Base-by-base conservation (phyloP, 306 rosid species). In the Quercus ilex region DNA sequence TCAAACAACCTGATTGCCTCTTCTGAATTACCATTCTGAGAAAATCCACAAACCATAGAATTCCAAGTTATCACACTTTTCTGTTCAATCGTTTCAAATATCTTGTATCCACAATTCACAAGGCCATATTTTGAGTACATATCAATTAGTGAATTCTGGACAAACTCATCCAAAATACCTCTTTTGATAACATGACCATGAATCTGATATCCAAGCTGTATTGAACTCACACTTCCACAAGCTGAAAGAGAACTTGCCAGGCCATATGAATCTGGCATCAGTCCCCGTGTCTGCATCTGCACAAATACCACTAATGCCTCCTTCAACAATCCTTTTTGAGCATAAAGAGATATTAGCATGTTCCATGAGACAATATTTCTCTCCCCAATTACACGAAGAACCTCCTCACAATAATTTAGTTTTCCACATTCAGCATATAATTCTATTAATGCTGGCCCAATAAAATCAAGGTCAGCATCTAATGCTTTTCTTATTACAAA, bases 71-170 rank as follows among this genome's bases (percentile, higher is more conserved):
- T 86, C 23, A 88, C 80, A 81, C 97, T 87, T 84, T 74, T 86
- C 25, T 77, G 73, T 52, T 38, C 49, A 28, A 86, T 71, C 64
- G 59, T 77, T 13, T 87, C 83, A 74, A 94, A 94, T 81, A 94
- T 87, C 74, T 52, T 57, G 82, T 78, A 85, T 55, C 95, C 95
- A 23, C 69, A 81, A 83, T 86, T 87, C 43, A 89, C 83, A 80
- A 83, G 86, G 75, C 95, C 95, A 65, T 92, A 92, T 87, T 94
- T 94, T 20, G 92, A 89, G 84, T 94, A 92, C 99, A 94, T 90
- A 71, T 92, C 95, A 25, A 94, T 90, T 26, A 94, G 85, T 17
- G 98, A 90, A 81, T 90, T 92, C 79, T 74, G 84, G 81, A 94
- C 99, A 83, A 86, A 92, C 83, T 91, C 95, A 31, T 86, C 86